A percentile compares a stretch with the other conserved stretches of the same genome.
phyloP scores from a whole-genome alignment of 2,329 filamentous ascomycete genomes.

The Verticillium nonalfalfae region DNA sequence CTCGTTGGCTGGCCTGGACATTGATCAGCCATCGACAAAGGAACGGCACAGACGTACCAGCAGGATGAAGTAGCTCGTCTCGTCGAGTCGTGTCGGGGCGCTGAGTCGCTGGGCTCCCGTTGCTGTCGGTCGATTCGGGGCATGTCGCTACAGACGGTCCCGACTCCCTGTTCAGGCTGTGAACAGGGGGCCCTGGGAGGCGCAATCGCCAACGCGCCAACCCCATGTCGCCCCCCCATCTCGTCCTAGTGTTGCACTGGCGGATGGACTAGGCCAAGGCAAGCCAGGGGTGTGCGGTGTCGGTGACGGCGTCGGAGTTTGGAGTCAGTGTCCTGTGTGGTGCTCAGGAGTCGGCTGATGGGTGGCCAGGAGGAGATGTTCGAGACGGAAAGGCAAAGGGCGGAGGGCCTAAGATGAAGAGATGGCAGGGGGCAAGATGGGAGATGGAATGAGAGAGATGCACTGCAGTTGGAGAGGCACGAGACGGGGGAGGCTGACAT shows the following conservation, averaged over 20 bases:
- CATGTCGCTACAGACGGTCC: not conserved
- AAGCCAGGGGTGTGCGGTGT: not conserved
- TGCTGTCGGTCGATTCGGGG: not conserved
- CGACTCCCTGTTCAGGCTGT: not conserved
- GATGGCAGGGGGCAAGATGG: not conserved
- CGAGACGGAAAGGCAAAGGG: not conserved
- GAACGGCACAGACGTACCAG: not conserved
- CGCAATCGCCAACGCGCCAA: not conserved
- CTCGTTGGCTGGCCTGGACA: not conserved
- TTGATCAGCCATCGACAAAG: not conserved
- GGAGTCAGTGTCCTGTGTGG: not conserved
- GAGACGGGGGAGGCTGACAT: not conserved
- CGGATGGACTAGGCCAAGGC: not conserved
- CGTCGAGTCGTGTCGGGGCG: not conserved
- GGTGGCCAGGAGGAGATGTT: not conserved
- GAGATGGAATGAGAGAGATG: not conserved
- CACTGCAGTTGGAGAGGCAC: not conserved
- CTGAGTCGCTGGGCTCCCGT: not conserved
- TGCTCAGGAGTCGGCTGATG: not conserved
- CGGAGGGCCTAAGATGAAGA: not conserved
- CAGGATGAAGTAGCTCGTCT: not conserved
- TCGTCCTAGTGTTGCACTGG: not conserved
- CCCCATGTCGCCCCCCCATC: not conserved
- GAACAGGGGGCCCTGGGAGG: not conserved
- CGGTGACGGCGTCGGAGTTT: not conserved